Conservation (phyloP, 2,329 filamentous ascomycete genomes). For the Aurifilum marmelostoma region DNA sequence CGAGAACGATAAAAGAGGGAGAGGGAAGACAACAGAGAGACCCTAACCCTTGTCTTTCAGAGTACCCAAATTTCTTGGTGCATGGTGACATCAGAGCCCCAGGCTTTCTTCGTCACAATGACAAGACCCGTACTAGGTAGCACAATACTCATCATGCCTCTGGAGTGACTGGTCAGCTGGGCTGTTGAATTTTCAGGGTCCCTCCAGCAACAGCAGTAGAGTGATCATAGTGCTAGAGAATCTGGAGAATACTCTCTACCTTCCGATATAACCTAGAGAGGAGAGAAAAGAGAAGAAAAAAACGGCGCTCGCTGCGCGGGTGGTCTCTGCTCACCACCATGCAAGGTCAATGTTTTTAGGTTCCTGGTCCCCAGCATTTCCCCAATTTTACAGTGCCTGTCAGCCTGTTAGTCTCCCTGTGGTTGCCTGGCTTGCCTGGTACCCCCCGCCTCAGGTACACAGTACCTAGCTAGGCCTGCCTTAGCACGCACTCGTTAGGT, state of each 20-base stretch:
- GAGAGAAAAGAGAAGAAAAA: background rate
- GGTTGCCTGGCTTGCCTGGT: background rate
- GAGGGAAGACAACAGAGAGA: background rate
- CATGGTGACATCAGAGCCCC: slow-evolving; percentile 1
- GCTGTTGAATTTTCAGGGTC: background rate
- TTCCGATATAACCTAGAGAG: too few species aligned
- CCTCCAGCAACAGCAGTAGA: background rate
- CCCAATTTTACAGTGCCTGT: background rate
- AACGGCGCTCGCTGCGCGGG: background rate
- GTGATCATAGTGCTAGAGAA: background rate
- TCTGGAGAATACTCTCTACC: too few species aligned
- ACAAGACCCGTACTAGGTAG: background rate
- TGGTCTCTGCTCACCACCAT: background rate
- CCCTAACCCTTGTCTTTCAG: background rate
- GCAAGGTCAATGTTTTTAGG: background rate
- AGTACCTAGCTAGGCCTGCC: background rate
- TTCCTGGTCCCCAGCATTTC: background rate
- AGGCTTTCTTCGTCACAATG: background rate
- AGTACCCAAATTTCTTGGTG: background rate
- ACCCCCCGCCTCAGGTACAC: background rate
- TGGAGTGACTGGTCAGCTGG: too few species aligned
- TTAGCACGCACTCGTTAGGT: background rate
- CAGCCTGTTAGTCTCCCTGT: background rate
- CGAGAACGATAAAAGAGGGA: background rate
- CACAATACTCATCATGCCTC: background rate